Conservation (phyloP, 345 rosid species). For the Eucalyptus cloeziana region DNA sequence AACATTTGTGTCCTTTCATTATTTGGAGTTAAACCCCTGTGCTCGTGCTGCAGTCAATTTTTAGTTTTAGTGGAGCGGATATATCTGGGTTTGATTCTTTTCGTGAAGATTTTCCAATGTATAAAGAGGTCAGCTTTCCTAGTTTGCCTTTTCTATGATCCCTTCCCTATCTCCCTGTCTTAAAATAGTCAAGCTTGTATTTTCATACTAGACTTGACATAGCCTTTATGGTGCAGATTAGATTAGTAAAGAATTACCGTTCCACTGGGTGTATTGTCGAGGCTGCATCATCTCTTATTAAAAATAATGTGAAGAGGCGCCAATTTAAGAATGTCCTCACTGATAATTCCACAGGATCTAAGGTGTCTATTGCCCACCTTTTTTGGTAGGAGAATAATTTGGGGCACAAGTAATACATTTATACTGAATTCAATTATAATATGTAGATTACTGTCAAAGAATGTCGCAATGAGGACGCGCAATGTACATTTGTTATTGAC, state of each 20-base stretch:
- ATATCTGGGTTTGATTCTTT: conserved; percentile 85
- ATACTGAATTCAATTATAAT: background rate
- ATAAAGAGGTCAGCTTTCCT: conserved; percentile 53
- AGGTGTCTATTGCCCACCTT: conserved; percentile 28
- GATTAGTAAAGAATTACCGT: conserved; percentile 75
- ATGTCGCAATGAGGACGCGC: conserved; percentile 83
- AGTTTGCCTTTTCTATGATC: background rate
- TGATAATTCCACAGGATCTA: conserved; percentile 79
- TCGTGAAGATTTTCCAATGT: conserved; percentile 63
- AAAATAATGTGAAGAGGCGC: conserved; percentile 59
- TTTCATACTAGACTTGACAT: background rate
- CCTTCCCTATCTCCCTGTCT: background rate
- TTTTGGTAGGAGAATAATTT: background rate
- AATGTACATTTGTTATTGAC: conserved; percentile 79
- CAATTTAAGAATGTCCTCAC: conserved; percentile 54
- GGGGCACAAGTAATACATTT: background rate
- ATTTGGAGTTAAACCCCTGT: background rate
- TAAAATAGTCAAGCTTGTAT: background rate
- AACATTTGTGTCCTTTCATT: background rate
- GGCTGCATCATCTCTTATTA: conserved; percentile 81
- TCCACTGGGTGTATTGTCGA: conserved; percentile 84
- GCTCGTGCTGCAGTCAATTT: conserved; percentile 59
- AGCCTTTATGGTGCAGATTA: conserved; percentile 39
- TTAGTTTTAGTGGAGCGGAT: conserved; percentile 92
- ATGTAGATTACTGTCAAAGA: conserved; percentile 70